Evolutionary conservation across 164 flowering plant genomes (phyloP), one percentile per base, ranked within the genome.

Genomic region (Euptelea pleiosperma): DNA sequence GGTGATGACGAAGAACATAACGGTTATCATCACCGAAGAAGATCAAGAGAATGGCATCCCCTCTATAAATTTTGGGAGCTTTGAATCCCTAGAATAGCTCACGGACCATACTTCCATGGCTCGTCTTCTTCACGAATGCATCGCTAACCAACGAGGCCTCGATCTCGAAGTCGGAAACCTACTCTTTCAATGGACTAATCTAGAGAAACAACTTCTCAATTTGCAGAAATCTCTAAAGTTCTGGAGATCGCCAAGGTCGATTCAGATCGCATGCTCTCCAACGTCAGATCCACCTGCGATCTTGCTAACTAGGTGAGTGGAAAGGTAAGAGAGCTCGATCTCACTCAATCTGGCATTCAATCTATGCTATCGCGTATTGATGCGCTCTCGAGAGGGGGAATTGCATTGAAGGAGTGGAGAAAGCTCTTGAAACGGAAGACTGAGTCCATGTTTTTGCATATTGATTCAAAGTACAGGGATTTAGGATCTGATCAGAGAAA

Each of bases 51-150:
- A 30, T 16, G 26, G 29, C n/a, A 18, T 52, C 24, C 34, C 72
- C 34, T 30, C 69, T 8, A 18, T 77, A 3, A 72, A 81, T 37
- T 87, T 87, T 66, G 96, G 96, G 8, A 76, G 74, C 0, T 43
- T 81, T 1, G 87, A 84, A 35, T 83, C 89, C 8, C 66, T 91
- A 10, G 76, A 69, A 6, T 65, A 48, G 7, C 70, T 69, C 40
- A 64, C 70, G 0, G 96, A 89, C 61, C 93, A 89, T 2, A 93
- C 91, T 10, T 75, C 92, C 47, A 89, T 91, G 92, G 86, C 98
- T 15, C n/a, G 98, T 1, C 85, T 85, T 65, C 98, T 89, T 67
- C 98, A 91, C 58, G 93, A 89, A 68, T 87, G 95, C 83, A 85
- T 91, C n/a, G 96, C 96, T 3, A 78, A 91, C 79, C 98, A 91